A percentile compares a stretch with the other conserved stretches of the same genome.
Conservation (phyloP, 257 asterid species). For the Penstemon eatonii region DNA sequence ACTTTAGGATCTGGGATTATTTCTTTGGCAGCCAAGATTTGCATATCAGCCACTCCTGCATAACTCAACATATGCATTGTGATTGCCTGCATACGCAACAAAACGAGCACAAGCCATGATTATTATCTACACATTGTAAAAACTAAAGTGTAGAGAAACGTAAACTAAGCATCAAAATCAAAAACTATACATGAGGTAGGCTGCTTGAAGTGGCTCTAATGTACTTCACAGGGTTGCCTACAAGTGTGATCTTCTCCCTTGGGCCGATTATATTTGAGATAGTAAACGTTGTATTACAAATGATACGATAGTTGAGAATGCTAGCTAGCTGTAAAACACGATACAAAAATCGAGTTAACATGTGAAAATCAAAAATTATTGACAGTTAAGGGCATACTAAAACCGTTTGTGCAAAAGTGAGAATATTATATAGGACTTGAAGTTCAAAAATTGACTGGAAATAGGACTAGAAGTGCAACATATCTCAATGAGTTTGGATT, state of each 20-base stretch:
- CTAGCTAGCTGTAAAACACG: slow-evolving; percentile 43
- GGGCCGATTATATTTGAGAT: slow-evolving; percentile 82
- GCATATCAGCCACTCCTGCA: slow-evolving; percentile 70
- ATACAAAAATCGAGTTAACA: background rate
- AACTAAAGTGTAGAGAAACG: too few relatives aligned
- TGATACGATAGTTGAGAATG: slow-evolving; percentile 56
- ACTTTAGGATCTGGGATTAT: slow-evolving; percentile 64
- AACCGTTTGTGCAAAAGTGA: too few relatives aligned
- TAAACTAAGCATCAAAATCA: background rate
- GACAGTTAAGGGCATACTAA: too few relatives aligned
- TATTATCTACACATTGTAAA: background rate
- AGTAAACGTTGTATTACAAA: slow-evolving; percentile 75
- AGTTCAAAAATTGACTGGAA: too few relatives aligned
- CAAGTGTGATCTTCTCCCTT: slow-evolving; percentile 53
- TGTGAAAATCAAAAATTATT: too few relatives aligned
- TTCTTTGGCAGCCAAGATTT: slow-evolving; percentile 73
- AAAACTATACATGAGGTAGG: slow-evolving; percentile 65
- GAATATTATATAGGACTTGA: too few relatives aligned
- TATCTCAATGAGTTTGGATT: too few relatives aligned
- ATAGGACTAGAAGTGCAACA: too few relatives aligned
- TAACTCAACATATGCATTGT: slow-evolving; percentile 86
- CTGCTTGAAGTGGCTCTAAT: slow-evolving; percentile 55
- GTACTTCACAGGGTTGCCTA: slow-evolving; percentile 56
- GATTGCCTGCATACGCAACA: slow-evolving; percentile 47
- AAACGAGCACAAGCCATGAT: background rate